phyloP scores from a whole-genome alignment of 106 monocot genomes.

The Agapanthus africanus region DNA sequence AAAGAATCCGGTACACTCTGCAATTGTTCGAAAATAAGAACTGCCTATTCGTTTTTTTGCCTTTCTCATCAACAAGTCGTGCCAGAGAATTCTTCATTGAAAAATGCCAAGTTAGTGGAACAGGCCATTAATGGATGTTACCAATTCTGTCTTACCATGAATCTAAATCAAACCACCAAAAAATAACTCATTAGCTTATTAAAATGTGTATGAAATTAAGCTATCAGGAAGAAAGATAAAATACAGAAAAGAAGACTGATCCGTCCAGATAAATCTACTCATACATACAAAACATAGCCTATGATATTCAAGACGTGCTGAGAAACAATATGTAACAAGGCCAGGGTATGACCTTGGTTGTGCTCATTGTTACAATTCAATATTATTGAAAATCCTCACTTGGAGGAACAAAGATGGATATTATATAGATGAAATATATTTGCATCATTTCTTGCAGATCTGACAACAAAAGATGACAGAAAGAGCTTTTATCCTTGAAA shows the following conservation, averaged over 20 bases:
- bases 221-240: not conserved
- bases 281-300: not conserved
- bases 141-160: slow-evolving; percentile 83
- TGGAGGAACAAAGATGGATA: not conserved
- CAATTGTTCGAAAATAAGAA: not conserved
- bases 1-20: not conserved
- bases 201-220: not conserved
- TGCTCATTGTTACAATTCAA: not conserved
- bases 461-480: not conserved
- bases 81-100: slow-evolving; percentile 56
- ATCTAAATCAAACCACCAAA: slow-evolving; percentile 44
- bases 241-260: not conserved
- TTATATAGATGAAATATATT: not conserved
- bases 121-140: slow-evolving; percentile 76
- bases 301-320: not conserved
- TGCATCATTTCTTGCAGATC: not conserved
- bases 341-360: no score
- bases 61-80: slow-evolving; percentile 80
- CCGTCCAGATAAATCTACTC: not conserved
- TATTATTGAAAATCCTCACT: not conserved
- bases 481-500: no score
- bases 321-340: not conserved
- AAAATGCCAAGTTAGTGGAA: slow-evolving; percentile 89
- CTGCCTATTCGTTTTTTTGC: slow-evolving; percentile 76
- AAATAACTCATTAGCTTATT: not conserved